Percentiles rank a stretch among this genome's conserved stretches.
These are phyloP conservation scores for Flammula alnicola DNA, from an alignment of 1,284 basidiomycete species.

Conservation along the genomic window DNA sequence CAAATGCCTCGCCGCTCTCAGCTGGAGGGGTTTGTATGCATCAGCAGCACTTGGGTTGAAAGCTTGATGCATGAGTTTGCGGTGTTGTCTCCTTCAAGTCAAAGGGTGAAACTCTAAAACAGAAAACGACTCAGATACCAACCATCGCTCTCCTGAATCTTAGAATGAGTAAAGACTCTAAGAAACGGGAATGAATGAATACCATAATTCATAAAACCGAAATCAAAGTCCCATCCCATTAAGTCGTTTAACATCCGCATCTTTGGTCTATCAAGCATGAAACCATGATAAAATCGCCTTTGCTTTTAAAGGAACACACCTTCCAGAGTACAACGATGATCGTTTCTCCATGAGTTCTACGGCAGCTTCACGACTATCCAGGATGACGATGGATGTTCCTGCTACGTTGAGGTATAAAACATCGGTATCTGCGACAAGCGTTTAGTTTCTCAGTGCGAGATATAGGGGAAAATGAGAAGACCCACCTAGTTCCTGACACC, in stretches of 20 bases:
- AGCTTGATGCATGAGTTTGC: background rate
- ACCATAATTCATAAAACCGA: conserved; percentile 33
- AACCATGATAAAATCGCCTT: background rate
- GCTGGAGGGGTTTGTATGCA: background rate
- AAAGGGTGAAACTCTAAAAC: background rate
- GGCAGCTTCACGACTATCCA: background rate
- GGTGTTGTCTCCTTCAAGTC: background rate
- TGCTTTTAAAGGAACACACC: background rate
- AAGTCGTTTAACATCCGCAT: background rate
- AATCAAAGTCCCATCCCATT: conserved; percentile 28
- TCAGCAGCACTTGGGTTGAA: background rate
- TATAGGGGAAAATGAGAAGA: no score
- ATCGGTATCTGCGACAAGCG: no score
- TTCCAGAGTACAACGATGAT: background rate
- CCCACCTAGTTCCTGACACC: no score
- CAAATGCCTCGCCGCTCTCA: background rate
- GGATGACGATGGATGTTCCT: background rate
- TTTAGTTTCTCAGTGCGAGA: no score
- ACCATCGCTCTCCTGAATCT: no score
- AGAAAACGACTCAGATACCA: background rate
- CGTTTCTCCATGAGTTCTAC: background rate
- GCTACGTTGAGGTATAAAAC: no score
- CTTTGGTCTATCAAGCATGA: background rate
- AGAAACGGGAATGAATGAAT: background rate
- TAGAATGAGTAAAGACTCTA: background rate